A percentile compares a stretch with the other conserved stretches of the same genome.
Evolutionary conservation across 768 basidiomycete species (phyloP).

Genomic region (Termitomyces sp.): DNA sequence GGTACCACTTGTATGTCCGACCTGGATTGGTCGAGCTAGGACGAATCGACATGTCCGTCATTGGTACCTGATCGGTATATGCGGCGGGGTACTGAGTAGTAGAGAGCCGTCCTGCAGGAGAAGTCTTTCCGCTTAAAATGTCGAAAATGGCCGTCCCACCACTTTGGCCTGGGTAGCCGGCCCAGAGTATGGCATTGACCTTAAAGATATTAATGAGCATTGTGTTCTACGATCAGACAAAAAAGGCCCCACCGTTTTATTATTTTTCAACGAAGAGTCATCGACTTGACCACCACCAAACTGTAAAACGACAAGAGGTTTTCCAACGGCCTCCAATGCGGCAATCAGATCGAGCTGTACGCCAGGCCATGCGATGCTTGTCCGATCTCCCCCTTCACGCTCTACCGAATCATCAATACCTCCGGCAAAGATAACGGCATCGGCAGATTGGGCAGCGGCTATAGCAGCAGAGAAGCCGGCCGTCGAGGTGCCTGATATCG

Average conservation of each 20-base stretch:
- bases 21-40: conserved; percentile 44
- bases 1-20: conserved; percentile 56
- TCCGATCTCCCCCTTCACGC: conserved; percentile 40
- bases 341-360: conserved; percentile 45
- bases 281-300: conserved; percentile 57
- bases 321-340: conserved; percentile 38
- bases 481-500: conserved; percentile 30
- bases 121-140: conserved; percentile 42
- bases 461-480: conserved; percentile 47
- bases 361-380: conserved; percentile 48
- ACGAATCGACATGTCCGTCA: conserved; percentile 56
- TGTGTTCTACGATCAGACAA: background rate
- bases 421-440: conserved; percentile 46
- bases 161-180: conserved; percentile 51
- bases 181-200: conserved; percentile 53
- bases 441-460: conserved; percentile 40
- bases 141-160: conserved; percentile 50
- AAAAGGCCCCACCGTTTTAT: conserved; percentile 26
- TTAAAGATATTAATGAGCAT: conserved; percentile 11
- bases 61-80: conserved; percentile 41
- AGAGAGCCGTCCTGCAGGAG: conserved; percentile 51
- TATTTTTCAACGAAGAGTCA: conserved; percentile 37
- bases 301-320: conserved; percentile 49
- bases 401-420: conserved; percentile 49
- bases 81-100: conserved; percentile 48